phyloP scores from a whole-genome alignment of 768 basidiomycete genomes.

The Lactifluus echinatus region DNA sequence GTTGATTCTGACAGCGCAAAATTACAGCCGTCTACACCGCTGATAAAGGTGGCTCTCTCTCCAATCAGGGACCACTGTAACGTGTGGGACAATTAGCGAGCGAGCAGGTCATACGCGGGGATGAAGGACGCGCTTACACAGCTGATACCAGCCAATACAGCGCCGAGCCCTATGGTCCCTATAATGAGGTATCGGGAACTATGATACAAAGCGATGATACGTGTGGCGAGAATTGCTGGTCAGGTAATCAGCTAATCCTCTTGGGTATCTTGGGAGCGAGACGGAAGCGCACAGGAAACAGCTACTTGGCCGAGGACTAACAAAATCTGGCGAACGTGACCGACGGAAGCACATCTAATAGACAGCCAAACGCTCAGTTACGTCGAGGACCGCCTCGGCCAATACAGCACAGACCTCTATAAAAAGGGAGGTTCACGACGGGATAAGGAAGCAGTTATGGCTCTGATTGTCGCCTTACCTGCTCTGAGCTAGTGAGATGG shows the following conservation, averaged over 20 bases:
- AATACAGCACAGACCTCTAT: slow-evolving; percentile 18
- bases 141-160: slow-evolving; percentile 27
- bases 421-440: not conserved
- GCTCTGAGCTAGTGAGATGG: not conserved
- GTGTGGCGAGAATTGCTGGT: slow-evolving; percentile 37
- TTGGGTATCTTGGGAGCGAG: not conserved
- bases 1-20: slow-evolving; percentile 15
- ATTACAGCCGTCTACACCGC: slow-evolving; percentile 21
- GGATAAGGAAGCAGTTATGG: not conserved
- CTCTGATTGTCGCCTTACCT: slow-evolving; percentile 9
- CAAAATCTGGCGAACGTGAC: slow-evolving; percentile 34
- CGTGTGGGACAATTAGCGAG: not conserved
- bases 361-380: not conserved
- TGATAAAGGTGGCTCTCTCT: slow-evolving; percentile 22
- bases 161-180: slow-evolving; percentile 29
- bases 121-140: slow-evolving; percentile 28
- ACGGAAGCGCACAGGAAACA: slow-evolving; percentile 34
- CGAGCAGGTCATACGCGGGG: not conserved
- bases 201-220: slow-evolving; percentile 44
- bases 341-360: slow-evolving; percentile 34
- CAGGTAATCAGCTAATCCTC: not conserved
- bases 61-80: slow-evolving; percentile 38
- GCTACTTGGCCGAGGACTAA: slow-evolving; percentile 38
- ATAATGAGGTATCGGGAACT: slow-evolving; percentile 32
- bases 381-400: not conserved